phyloP scores from a whole-genome alignment of 805 yeast species.

The Yarrowia porcina region DNA sequence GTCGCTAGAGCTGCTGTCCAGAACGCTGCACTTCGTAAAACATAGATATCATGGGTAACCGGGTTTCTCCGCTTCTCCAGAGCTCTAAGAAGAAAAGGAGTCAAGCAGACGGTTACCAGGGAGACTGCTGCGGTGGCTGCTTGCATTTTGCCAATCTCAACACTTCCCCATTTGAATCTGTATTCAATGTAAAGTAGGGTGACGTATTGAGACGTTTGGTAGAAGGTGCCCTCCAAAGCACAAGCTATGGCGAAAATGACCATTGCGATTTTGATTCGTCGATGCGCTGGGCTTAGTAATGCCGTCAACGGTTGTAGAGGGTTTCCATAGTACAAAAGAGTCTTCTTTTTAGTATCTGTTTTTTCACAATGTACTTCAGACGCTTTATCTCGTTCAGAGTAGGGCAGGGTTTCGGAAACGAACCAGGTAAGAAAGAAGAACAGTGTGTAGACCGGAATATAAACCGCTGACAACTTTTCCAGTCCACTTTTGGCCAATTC shows the following conservation, averaged over 20 bases:
- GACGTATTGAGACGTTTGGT: constrained; percentile 3
- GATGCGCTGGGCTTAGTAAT: neutral
- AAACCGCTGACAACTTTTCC: neutral
- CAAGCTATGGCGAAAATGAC: constrained; percentile 1
- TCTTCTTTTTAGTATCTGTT: neutral
- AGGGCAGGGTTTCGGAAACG: neutral
- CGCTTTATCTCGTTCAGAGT: constrained; percentile 7
- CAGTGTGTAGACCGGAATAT: neutral
- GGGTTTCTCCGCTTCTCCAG: constrained; percentile 10
- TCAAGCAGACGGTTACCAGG: neutral
- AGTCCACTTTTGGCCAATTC: neutral
- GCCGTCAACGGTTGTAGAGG: constrained; percentile 1
- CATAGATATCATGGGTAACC: constrained; percentile 6
- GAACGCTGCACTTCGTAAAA: neutral
- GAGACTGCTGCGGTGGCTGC: neutral
- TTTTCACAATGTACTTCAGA: neutral
- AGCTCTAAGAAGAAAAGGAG: neutral
- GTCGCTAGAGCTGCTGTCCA: neutral
- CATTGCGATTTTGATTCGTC: constrained; percentile 11
- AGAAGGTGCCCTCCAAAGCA: constrained; percentile 10
- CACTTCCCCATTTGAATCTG: neutral
- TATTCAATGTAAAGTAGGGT: neutral
- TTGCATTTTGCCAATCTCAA: neutral
- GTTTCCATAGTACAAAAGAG: neutral
- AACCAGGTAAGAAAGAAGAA: neutral